Evolutionary conservation across 192 early-diverging fungal genomes (phyloP).

Genomic region (Entomortierella chlamydospora): DNA sequence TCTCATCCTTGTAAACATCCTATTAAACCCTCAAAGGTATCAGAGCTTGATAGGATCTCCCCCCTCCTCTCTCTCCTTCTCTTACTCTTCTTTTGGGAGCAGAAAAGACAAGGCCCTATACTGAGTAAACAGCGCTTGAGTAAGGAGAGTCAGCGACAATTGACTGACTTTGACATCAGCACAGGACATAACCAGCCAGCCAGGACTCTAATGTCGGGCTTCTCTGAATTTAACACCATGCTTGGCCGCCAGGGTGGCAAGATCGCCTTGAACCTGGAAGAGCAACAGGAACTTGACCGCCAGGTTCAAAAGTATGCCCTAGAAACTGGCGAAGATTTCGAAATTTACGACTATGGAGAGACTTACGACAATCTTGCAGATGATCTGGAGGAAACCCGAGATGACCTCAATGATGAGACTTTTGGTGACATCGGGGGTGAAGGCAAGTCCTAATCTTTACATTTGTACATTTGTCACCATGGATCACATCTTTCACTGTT

Average conservation of each 20-base stretch:
- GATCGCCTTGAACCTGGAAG: conserved; percentile 53
- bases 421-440: conserved; percentile 70
- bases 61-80: not conserved
- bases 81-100: not conserved
- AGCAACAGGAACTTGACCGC: conserved; percentile 52
- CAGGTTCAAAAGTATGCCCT: conserved; percentile 53
- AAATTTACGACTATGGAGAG: conserved; percentile 72
- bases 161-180: too few relatives aligned
- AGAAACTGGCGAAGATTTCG: conserved; percentile 65
- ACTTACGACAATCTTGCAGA: conserved; percentile 66
- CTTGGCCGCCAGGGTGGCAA: conserved; percentile 51
- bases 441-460: conserved; percentile 36
- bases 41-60: not conserved
- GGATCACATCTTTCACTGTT: not conserved
- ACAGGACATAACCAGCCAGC: not conserved
- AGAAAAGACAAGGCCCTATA: not conserved
- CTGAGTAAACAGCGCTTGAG: too few relatives aligned
- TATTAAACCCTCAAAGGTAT: not conserved
- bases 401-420: conserved; percentile 80
- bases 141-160: too few relatives aligned
- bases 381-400: conserved; percentile 72
- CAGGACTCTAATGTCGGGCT: conserved; percentile 46
- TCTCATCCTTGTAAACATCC: not conserved
- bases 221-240: conserved; percentile 67
- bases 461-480: not conserved